These are phyloP conservation scores for Tetrapyrgos nigripes DNA, from an alignment of 1,284 basidiomycete species.

Conservation along the genomic window DNA sequence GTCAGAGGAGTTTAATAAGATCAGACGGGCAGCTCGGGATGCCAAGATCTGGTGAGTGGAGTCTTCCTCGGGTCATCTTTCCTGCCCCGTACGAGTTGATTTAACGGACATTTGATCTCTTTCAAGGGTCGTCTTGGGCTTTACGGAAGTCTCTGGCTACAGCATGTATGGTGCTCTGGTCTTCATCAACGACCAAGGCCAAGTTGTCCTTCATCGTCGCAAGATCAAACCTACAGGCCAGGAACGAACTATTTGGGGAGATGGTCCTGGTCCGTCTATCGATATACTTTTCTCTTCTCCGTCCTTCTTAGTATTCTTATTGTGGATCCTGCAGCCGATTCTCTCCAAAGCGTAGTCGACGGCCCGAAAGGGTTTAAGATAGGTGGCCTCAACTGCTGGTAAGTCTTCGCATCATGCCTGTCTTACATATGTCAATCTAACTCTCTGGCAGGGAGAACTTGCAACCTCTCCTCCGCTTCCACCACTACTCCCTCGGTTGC, in stretches of 20 bases:
- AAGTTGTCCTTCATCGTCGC: conserved; percentile 23
- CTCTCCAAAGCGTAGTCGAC: conserved; percentile 19
- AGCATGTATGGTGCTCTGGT: conserved; percentile 26
- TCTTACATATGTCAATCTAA: neutral
- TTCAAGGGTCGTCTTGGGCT: conserved; percentile 24
- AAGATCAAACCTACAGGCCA: conserved; percentile 26
- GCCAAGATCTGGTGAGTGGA: conserved; percentile 18
- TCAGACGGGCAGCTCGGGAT: conserved; percentile 16
- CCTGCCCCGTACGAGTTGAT: too few relatives aligned
- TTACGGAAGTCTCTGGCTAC: conserved; percentile 19
- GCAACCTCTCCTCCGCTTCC: conserved; percentile 23
- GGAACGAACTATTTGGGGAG: conserved; percentile 28
- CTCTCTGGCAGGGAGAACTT: conserved; percentile 20
- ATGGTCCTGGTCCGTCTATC: conserved; percentile 19
- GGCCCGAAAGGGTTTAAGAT: conserved; percentile 18
- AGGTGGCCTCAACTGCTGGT: conserved; percentile 24
- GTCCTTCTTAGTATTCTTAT: neutral
- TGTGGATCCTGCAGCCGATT: conserved; percentile 14
- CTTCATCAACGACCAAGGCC: conserved; percentile 21
- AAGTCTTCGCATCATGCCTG: neutral
- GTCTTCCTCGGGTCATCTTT: neutral
- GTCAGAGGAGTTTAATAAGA: conserved; percentile 18
- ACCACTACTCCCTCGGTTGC: conserved; percentile 21
- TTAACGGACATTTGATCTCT: too few relatives aligned
- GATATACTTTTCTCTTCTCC: neutral